A percentile compares a stretch with the other conserved stretches of the same genome.
Evolutionary conservation across 2,329 filamentous ascomycete genomes (phyloP).

Genomic region (Epicoccum sorghinum): DNA sequence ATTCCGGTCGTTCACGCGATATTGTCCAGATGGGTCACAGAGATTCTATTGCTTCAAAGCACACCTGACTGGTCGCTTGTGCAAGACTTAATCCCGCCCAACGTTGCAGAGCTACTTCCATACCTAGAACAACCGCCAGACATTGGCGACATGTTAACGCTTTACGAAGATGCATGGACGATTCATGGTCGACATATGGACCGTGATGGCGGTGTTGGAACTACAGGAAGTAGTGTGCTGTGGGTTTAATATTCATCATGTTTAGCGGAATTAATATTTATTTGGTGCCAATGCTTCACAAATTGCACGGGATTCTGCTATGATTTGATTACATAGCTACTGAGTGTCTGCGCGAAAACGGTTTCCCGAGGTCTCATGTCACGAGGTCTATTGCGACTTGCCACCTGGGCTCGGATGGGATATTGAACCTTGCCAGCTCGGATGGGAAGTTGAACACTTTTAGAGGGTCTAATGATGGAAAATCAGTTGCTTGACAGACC

Average conservation of each 20-base stretch:
- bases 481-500: too few species aligned
- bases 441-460: too few species aligned
- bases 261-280: too few species aligned
- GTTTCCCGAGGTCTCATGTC: too few species aligned
- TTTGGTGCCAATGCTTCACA: too few species aligned
- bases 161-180: background rate
- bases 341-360: too few species aligned
- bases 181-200: background rate
- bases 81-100: slow-evolving; percentile 13
- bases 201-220: background rate
- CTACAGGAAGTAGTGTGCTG: background rate
- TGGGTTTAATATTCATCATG: background rate
- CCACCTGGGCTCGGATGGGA: too few species aligned
- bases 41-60: background rate
- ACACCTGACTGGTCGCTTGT: background rate
- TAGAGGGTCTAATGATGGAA: too few species aligned
- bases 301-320: too few species aligned
- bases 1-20: slow-evolving; percentile 14
- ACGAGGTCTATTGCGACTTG: too few species aligned
- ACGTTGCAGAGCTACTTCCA: slow-evolving; percentile 30
- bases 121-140: slow-evolving; percentile 21
- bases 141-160: background rate
- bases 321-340: too few species aligned
- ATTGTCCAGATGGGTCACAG: slow-evolving; percentile 1
- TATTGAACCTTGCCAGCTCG: too few species aligned